Conservation (phyloP, 257 asterid species). For the Lycium ferocissimum region DNA sequence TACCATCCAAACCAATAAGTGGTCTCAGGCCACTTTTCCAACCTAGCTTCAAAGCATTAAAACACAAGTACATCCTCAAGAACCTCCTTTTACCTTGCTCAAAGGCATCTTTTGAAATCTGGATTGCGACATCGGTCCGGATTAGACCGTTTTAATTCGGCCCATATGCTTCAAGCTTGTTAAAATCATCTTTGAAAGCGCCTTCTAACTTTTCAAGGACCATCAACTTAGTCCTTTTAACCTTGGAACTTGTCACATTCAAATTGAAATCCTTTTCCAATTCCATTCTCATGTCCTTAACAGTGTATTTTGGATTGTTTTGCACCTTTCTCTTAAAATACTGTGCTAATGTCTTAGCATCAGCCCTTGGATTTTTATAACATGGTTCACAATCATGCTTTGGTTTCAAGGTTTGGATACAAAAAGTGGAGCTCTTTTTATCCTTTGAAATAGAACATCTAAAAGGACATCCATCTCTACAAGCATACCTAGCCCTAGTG, state of each 20-base stretch:
- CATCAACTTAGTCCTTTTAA: background rate
- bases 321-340: background rate
- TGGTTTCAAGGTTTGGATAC: no score
- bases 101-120: background rate
- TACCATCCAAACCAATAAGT: background rate
- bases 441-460: no score
- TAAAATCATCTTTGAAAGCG: background rate
- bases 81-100: background rate
- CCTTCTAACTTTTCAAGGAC: background rate
- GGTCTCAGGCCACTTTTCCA: background rate
- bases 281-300: background rate
- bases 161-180: background rate
- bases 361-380: background rate
- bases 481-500: no score
- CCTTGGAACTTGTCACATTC: background rate
- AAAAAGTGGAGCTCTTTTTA: no score
- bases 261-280: background rate
- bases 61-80: background rate
- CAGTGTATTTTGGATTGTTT: background rate
- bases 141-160: background rate
- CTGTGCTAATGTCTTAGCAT: background rate
- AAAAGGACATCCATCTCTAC: no score
- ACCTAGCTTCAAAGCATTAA: background rate
- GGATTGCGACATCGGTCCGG: no score
- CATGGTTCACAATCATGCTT: no score